Evolutionary conservation across 176 grass and related monocot species (phyloP).

Genomic region (Urochloa ruziziensis): DNA sequence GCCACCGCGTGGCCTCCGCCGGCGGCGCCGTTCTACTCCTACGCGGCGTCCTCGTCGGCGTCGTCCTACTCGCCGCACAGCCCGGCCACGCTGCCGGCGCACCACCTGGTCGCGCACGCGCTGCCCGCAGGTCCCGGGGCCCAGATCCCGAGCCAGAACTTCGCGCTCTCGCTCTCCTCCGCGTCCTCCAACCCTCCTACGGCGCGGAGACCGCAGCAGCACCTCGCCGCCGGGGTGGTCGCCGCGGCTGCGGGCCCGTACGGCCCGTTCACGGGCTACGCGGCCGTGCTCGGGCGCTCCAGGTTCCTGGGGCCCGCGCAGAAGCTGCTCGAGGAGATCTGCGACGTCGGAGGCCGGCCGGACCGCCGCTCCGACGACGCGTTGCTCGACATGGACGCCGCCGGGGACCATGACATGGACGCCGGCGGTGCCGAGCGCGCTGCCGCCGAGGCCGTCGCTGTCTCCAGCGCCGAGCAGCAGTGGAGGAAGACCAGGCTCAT

Average conservation of each 20-base stretch:
- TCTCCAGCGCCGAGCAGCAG: slow-evolving; percentile 65
- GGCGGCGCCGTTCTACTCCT: slow-evolving; percentile 31
- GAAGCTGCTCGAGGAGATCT: slow-evolving; percentile 90
- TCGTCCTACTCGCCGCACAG: slow-evolving; percentile 58
- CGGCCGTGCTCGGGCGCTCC: slow-evolving; percentile 70
- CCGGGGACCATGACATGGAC: slow-evolving; percentile 46
- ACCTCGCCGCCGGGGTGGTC: slow-evolving; percentile 10
- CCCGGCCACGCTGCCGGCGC: slow-evolving; percentile 43
- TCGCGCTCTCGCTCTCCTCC: slow-evolving; percentile 67
- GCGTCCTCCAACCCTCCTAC: slow-evolving; percentile 44
- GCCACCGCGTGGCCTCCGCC: slow-evolving; percentile 36
- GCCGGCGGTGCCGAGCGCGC: slow-evolving; percentile 32
- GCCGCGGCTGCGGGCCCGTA: slow-evolving; percentile 59
- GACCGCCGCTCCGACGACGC: slow-evolving; percentile 35
- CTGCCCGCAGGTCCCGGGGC: slow-evolving; percentile 15
- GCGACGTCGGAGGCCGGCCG: slow-evolving; percentile 58
- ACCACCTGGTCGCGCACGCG: slow-evolving; percentile 40
- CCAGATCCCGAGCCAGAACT: slow-evolving; percentile 66
- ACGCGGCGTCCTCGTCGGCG: slow-evolving; percentile 42
- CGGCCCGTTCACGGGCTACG: slow-evolving; percentile 93
- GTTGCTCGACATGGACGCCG: slow-evolving; percentile 45
- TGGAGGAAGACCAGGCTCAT: slow-evolving; percentile 98
- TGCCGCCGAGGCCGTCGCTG: slow-evolving; percentile 36
- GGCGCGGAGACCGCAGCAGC: slow-evolving; percentile 39
- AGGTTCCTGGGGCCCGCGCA: slow-evolving; percentile 81